Evolutionary conservation across 345 rosid genomes (phyloP), one percentile per base, ranked within the genome.

Genomic region (Cardiospermum halicacabum): DNA sequence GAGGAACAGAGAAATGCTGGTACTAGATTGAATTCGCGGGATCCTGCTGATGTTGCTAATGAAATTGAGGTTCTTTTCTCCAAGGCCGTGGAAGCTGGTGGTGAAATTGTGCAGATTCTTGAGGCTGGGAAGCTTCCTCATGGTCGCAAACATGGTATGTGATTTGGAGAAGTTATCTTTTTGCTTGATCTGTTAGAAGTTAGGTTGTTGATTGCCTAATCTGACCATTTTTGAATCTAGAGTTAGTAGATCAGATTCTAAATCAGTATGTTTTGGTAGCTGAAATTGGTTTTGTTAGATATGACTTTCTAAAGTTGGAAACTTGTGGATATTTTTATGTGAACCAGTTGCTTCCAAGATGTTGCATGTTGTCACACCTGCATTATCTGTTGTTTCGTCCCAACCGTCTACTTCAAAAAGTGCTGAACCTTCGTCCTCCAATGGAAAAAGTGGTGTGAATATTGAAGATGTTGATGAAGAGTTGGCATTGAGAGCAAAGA

Each of bases 81-180:
- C 74, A 87, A 79, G 64, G 98, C 98, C 71, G 88, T 98, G 0
- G 92, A 87, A 55, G 78, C 82, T 5, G 99, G 96, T 45, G 77
- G 60, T 64, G 99, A 89, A 75, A 84, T 91, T 58, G 90, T 94
- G 6, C 72, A 77, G 76, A 69, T 95, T 81, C 99, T 95, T 31
- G 99, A 91, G 76, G 97, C 70, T 4, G 96, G 99, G 60, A 89
- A 81, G 69, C 83, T 79, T 69, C 96, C 86, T 37, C 80, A 89
- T 71, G 84, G 80, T 69, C 93, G 85, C 4, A 91, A 89, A 84
- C 77, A 81, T 72, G 94, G 96, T 87, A 81, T 37, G 24, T n/a
- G 30, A 27, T 64, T 62, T 65, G 18, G 3, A 28, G 31, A 40
- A 22, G 15, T 3, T 32, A 25, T 40, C 43, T 30, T 13, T 5